phyloP scores from a whole-genome alignment of 2,329 filamentous ascomycete genomes.

The Diaporthe sp. region DNA sequence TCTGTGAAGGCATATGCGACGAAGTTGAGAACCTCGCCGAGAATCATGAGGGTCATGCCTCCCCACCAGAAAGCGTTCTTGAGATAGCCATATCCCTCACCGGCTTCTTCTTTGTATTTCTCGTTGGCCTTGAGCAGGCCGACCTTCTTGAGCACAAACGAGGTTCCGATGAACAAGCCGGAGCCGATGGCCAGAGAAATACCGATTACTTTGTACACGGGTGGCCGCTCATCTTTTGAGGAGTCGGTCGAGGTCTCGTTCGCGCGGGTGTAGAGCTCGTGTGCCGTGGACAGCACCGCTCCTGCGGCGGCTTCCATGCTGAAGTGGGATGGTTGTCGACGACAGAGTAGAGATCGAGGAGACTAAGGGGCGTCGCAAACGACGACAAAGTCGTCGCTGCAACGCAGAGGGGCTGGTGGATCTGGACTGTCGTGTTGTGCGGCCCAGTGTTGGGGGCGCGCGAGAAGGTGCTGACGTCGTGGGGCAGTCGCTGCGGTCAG shows the following conservation, averaged over 20 bases:
- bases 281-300: slow-evolving; percentile 64
- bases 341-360: background rate
- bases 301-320: slow-evolving; percentile 80
- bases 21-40: slow-evolving; percentile 97
- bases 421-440: slow-evolving; percentile 19
- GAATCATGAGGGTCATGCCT: slow-evolving; percentile 96
- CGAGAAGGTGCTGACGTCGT: slow-evolving; percentile 26
- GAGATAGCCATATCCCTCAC: slow-evolving; percentile 96
- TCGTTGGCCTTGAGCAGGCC: slow-evolving; percentile 92
- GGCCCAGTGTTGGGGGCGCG: background rate
- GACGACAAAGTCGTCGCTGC: slow-evolving; percentile 34
- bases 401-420: slow-evolving; percentile 21
- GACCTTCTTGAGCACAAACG: slow-evolving; percentile 95
- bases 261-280: slow-evolving; percentile 58
- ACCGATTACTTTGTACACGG: slow-evolving; percentile 85
- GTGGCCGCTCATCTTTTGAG: slow-evolving; percentile 53
- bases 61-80: slow-evolving; percentile 96
- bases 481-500: slow-evolving; percentile 13
- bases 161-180: slow-evolving; percentile 91
- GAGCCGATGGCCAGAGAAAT: slow-evolving; percentile 88
- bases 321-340: slow-evolving; percentile 40
- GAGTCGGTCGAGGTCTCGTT: slow-evolving; percentile 48
- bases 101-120: slow-evolving; percentile 95
- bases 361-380: slow-evolving; percentile 27
- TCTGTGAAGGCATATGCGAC: slow-evolving; percentile 94